phyloP scores from a whole-genome alignment of 2,329 filamentous ascomycete species.

The Fusarium compactum region DNA sequence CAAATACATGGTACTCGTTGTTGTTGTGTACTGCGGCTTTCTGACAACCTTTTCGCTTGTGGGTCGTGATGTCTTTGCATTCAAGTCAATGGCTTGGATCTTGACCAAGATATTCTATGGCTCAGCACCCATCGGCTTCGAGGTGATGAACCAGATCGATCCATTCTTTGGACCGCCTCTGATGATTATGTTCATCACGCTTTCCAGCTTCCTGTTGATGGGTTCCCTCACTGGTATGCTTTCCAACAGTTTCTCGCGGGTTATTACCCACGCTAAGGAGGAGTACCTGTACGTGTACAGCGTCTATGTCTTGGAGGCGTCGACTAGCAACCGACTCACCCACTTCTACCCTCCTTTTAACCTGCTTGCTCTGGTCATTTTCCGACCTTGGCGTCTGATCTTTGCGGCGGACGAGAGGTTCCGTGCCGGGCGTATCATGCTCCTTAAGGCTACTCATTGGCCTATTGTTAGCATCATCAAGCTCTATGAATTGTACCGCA shows the following conservation, averaged over 20 bases:
- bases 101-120: conserved; percentile 86
- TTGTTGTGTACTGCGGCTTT: conserved; percentile 88
- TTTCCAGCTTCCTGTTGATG: conserved; percentile 83
- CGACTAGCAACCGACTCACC: conserved; percentile 75
- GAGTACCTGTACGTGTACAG: conserved; percentile 84
- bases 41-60: conserved; percentile 86
- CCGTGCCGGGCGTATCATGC: conserved; percentile 69
- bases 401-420: conserved; percentile 72
- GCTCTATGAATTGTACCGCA: conserved; percentile 70
- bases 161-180: conserved; percentile 69
- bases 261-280: conserved; percentile 74
- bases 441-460: conserved; percentile 73
- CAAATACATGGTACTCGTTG: conserved; percentile 83
- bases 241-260: conserved; percentile 77
- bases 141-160: conserved; percentile 71
- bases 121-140: conserved; percentile 79
- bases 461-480: conserved; percentile 78
- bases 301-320: conserved; percentile 73
- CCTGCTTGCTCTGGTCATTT: conserved; percentile 76
- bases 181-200: conserved; percentile 79
- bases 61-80: conserved; percentile 75
- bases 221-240: conserved; percentile 83
- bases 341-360: conserved; percentile 81
- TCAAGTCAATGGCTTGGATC: conserved; percentile 78
- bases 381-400: conserved; percentile 78